Conservation (phyloP, 805 yeast genomes). For the Yarrowia yakushimensis region DNA sequence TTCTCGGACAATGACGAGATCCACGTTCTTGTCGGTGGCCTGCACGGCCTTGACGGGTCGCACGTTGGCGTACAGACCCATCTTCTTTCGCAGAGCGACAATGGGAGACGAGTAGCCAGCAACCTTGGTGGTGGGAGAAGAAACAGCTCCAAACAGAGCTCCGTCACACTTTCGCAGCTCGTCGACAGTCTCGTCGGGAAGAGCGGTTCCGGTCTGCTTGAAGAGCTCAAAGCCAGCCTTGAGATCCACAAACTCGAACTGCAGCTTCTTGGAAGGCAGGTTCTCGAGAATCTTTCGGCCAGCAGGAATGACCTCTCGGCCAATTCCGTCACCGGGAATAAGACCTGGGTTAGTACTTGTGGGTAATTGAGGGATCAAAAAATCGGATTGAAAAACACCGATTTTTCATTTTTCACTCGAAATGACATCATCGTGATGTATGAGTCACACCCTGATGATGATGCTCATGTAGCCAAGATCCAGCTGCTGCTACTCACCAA, state of each 20-base stretch:
- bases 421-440: neutral
- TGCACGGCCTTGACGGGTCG: conserved; percentile 95
- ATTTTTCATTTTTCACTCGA: no score
- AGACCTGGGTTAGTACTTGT: conserved; percentile 47
- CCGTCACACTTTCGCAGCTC: conserved; percentile 83
- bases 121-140: conserved; percentile 87
- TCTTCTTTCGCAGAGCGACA: conserved; percentile 94
- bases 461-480: no score
- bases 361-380: neutral
- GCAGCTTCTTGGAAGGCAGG: conserved; percentile 62
- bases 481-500: conserved; percentile 29
- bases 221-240: conserved; percentile 94
- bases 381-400: no score
- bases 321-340: conserved; percentile 98
- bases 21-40: conserved; percentile 84
- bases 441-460: neutral
- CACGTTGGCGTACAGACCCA: conserved; percentile 93
- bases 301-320: conserved; percentile 94
- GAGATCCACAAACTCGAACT: conserved; percentile 81
- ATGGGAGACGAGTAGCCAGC: conserved; percentile 97
- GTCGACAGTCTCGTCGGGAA: conserved; percentile 88
- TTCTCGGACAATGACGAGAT: conserved; percentile 97
- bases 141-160: conserved; percentile 96
- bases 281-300: conserved; percentile 84
- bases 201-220: conserved; percentile 90